These are phyloP conservation scores for Nakazawaea wickerhamii DNA, from an alignment of 805 yeast species.

Conservation along the genomic window DNA sequence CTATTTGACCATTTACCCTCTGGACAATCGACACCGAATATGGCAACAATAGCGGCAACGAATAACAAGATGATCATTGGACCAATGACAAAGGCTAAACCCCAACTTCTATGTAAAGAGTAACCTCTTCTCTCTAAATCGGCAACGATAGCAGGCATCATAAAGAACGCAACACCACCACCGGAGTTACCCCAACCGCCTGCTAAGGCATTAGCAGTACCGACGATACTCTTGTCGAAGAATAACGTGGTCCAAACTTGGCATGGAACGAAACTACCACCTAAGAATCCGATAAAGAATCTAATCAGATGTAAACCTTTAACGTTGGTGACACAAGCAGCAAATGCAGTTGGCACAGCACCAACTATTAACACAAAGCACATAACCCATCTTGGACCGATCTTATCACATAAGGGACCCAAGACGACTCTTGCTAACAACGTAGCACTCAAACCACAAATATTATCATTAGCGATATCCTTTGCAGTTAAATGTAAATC, in stretches of 20 bases:
- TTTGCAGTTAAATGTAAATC: conserved; percentile 21
- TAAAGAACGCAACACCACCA: conserved; percentile 29
- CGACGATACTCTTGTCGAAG: conserved; percentile 25
- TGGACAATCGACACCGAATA: conserved; percentile 30
- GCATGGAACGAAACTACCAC: conserved; percentile 27
- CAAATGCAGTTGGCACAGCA: conserved; percentile 25
- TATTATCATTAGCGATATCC: conserved; percentile 25
- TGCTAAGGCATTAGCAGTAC: conserved; percentile 27
- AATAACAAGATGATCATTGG: conserved; percentile 26
- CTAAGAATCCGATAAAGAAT: conserved; percentile 27
- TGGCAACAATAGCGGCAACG: conserved; percentile 21
- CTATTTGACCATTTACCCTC: conserved; percentile 30
- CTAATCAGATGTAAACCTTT: conserved; percentile 23
- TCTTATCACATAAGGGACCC: conserved; percentile 25
- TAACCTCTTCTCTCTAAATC: conserved; percentile 19
- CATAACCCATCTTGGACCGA: conserved; percentile 27
- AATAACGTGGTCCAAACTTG: conserved; percentile 25
- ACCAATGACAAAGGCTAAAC: conserved; percentile 24
- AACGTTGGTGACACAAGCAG: conserved; percentile 20
- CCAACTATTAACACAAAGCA: conserved; percentile 21
- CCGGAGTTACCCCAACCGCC: conserved; percentile 31
- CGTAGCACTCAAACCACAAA: conserved; percentile 27
- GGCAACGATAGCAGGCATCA: conserved; percentile 25
- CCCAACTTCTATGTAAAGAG: conserved; percentile 23
- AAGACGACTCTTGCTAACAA: conserved; percentile 22